Evolutionary conservation across 23 red algal genomes (phyloP), one percentile per base, ranked within the genome.

Genomic region (Gracilaria caudata): DNA sequence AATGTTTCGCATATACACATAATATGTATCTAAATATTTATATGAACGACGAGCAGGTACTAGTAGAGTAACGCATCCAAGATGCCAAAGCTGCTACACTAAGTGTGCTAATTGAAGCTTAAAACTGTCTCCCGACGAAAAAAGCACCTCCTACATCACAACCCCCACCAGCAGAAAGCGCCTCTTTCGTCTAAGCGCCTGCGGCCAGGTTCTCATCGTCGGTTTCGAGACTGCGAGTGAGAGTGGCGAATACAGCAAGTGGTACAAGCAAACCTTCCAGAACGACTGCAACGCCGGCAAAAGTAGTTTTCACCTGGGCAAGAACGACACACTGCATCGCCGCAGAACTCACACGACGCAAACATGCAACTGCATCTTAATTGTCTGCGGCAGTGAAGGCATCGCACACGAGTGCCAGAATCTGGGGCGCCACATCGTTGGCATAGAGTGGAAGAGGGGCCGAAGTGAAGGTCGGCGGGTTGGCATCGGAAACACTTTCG

Each of bases 401-500:
- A 75, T 6, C 14, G 8, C 3, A 49, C 43, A 16, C 37, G 70
- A 75, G 29, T 17, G 16, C 61, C 61, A 1, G 0, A 5, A 20
- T 75, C 70, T 13, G 21, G 70, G 33, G 21, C 1, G 39, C 39
- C 70, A 49, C 70, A 75, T 26, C 70, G 37, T 5, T 21, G 23
- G n/a, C 70, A 75, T 0, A 75, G 40, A 8, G 70, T n/a, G 3
- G 70, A 49, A 49, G 12, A 12, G 19, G 24, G 39, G 29, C 43
- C 43, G 10, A 46, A 43, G 70, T 46, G 25, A 5, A 49, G 21
- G 13, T 46, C 24, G 20, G 34, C 70, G 19, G 70, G 70, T 21
- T 75, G 70, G 13, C 70, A 75, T 25, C 70, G 39, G 70, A 75
- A 75, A 16, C 70, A 75, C 70, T 47, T 75, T 6, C 25, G 29